Conservation (phyloP, 179 eudicot species). For the Vitellaria paradoxa region DNA sequence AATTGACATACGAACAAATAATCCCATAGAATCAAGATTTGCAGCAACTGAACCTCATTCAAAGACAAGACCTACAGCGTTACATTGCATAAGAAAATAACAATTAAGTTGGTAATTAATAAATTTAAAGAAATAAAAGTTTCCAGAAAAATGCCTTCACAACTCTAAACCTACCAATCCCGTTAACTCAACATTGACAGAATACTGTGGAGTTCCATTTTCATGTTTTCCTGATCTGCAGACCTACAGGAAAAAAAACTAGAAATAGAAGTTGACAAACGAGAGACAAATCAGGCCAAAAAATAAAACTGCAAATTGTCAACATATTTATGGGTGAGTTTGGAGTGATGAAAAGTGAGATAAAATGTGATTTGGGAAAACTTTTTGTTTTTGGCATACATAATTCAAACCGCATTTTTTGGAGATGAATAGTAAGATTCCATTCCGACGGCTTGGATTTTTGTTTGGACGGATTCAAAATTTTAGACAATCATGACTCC, state of each 20-base stretch:
- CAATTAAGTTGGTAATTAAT: neutral
- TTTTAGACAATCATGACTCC: too few relatives aligned
- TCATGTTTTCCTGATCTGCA: constrained; percentile 74
- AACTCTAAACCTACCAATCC: constrained; percentile 52
- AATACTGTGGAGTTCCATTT: constrained; percentile 76
- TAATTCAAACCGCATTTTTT: too few relatives aligned
- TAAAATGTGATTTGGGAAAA: too few relatives aligned
- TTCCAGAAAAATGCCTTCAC: neutral
- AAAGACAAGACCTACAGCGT: constrained; percentile 56
- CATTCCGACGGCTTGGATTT: too few relatives aligned
- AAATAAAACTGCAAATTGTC: neutral
- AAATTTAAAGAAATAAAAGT: neutral
- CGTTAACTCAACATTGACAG: constrained; percentile 48
- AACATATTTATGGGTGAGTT: too few relatives aligned
- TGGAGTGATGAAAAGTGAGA: too few relatives aligned
- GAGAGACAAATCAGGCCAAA: neutral
- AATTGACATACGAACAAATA: constrained; percentile 57
- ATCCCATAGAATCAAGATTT: constrained; percentile 64
- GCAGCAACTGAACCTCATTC: constrained; percentile 70
- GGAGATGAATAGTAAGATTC: too few relatives aligned
- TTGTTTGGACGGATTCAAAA: too few relatives aligned
- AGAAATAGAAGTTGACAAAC: neutral
- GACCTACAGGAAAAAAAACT: constrained; percentile 47
- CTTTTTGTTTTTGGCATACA: too few relatives aligned
- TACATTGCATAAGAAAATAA: constrained; percentile 4